Percentiles rank a stretch among this genome's conserved stretches.
Evolutionary conservation across 345 rosid genomes (phyloP).

Genomic region (Salix arbutifolia): DNA sequence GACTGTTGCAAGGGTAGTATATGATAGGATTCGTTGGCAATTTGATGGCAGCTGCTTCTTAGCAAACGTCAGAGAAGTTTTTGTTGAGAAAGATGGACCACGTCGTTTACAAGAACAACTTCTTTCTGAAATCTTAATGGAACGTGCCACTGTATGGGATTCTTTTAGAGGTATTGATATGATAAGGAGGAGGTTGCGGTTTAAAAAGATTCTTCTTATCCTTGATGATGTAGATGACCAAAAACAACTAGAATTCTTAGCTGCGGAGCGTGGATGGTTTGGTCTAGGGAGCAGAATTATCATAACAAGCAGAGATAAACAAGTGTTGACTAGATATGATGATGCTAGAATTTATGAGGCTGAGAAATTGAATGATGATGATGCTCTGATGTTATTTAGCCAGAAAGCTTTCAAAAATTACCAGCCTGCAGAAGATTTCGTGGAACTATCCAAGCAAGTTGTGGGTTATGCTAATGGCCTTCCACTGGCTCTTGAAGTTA

Average conservation of each 20-base stretch:
- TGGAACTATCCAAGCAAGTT: not conserved
- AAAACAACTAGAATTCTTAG: not conserved
- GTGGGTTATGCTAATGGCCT: slow-evolving; percentile 10
- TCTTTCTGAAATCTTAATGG: not conserved
- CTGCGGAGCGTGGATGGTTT: not conserved
- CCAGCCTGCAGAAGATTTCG: not conserved
- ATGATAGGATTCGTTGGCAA: not conserved
- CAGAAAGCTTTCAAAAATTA: slow-evolving; percentile 1
- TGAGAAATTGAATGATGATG: not conserved
- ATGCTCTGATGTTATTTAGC: slow-evolving; percentile 8
- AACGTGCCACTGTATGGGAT: not conserved
- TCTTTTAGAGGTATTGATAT: not conserved
- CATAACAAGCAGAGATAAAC: slow-evolving; percentile 5
- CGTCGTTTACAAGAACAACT: not conserved
- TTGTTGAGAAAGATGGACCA: not conserved
- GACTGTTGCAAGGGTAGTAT: not conserved
- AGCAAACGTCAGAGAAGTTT: slow-evolving; percentile 9
- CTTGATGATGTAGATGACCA: slow-evolving; percentile 14
- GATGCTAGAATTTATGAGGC: not conserved
- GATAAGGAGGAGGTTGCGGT: not conserved
- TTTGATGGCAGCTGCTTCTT: slow-evolving; percentile 8
- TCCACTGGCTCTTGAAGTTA: slow-evolving; percentile 12
- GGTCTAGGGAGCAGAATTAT: slow-evolving; percentile 14
- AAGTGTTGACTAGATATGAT: not conserved
- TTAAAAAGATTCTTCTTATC: slow-evolving; percentile 3